Conservation (phyloP, 2,329 filamentous ascomycete species). For the Neospermospora avenae region DNA sequence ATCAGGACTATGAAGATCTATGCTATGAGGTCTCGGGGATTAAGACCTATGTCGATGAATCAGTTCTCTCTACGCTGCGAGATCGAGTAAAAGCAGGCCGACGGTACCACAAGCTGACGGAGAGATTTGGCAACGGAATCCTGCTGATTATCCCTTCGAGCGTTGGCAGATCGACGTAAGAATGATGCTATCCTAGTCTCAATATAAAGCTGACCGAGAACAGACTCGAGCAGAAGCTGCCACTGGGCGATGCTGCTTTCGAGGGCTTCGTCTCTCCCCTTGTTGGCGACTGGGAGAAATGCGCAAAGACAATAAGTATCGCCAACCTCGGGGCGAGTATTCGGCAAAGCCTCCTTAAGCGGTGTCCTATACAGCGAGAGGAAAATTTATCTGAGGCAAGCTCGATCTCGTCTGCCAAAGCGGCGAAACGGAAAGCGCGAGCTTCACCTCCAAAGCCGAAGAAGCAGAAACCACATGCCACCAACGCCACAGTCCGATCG, state of each 20-base stretch:
- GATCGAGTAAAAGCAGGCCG: constrained; percentile 15
- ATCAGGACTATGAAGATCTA: constrained; percentile 14
- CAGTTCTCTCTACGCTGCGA: constrained; percentile 11
- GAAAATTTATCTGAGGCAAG: background rate
- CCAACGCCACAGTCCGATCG: background rate
- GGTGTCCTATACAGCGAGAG: constrained; percentile 6
- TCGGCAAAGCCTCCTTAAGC: constrained; percentile 9
- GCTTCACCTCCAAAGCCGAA: background rate
- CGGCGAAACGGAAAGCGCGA: background rate
- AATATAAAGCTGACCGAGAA: constrained; percentile 9
- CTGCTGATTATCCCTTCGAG: constrained; percentile 15
- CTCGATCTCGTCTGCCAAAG: background rate
- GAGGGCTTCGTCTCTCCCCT: background rate
- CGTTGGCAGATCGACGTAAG: constrained; percentile 17
- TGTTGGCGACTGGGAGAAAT: constrained; percentile 11
- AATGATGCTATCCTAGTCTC: constrained; percentile 11
- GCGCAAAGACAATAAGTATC: constrained; percentile 9
- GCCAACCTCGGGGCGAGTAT: constrained; percentile 8
- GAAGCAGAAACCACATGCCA: background rate
- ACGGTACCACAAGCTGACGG: constrained; percentile 15
- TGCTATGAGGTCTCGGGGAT: constrained; percentile 8
- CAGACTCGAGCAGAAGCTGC: constrained; percentile 12
- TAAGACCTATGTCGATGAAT: constrained; percentile 2
- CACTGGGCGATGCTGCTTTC: background rate
- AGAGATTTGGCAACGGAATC: constrained; percentile 14